Evolutionary conservation across 257 asterid species (phyloP), one percentile per base, ranked within the genome.

Genomic region (Dorcoceras hygrometricum): DNA sequence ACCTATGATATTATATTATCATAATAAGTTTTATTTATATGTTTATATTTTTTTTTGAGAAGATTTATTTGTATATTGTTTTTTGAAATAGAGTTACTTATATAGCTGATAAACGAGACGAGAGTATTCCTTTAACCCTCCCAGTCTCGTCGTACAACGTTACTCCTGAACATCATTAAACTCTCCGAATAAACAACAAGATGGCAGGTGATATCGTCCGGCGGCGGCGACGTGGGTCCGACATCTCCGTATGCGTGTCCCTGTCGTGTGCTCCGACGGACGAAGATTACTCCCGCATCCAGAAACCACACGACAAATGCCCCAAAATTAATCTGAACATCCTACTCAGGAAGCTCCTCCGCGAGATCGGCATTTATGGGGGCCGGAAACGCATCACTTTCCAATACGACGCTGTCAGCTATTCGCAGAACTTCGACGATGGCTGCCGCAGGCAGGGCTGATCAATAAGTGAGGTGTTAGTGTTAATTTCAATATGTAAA

Each of bases 391-490:
- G 80, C 10, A 5, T 57, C 7, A 80, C 75, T 11, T 84, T 80
- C 46, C 87, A 80, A 3, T 84, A 84, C 67, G 94, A 86, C 62
- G 84, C 82, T 31, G 81, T 82, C 28, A 86, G 94, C 76, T 87
- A 87, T 24, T 72, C 90, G 0, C 83, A 78, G 82, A 87, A 86
- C 75, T 87, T 87, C 46, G 90, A 87, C 32, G 90, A 86, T 16
- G 94, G 94, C 46, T 34, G 31, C 31, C 4, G 31, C 31, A n/a
- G n/a, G n/a, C n/a, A 28, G 31, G 31, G 31, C 3, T 28, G 31
- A 28, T 28, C 31, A 2, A 3, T 28, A 28, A 4, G 31, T 28
- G 14, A 32, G 43, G 43, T n/a, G n/a, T n/a, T n/a, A n/a, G n/a
- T 9, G 0, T 32, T 32, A 32, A 12, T 9, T 11, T 4, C 34